These are phyloP conservation scores for Malbranchea zuffiana DNA, from an alignment of 2,329 filamentous ascomycete genomes.

Conservation along the genomic window DNA sequence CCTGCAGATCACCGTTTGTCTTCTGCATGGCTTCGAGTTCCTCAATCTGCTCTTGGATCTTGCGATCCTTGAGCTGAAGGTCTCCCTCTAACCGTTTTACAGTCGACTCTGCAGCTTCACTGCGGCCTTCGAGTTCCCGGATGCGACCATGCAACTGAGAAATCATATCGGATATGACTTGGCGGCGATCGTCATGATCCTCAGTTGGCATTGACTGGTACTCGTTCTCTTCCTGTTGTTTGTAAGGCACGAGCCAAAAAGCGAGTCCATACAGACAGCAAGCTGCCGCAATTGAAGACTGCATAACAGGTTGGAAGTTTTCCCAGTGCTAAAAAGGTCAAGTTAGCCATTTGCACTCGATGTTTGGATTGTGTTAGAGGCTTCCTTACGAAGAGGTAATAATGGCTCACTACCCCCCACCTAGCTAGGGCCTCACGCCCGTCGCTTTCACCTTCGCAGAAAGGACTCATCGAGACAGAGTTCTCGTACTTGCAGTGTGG, in stretches of 20 bases:
- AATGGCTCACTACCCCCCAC: slow-evolving; percentile 1
- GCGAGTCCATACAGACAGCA: slow-evolving; percentile 2
- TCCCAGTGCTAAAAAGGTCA: slow-evolving; percentile 8
- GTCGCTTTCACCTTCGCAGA: slow-evolving; percentile 9
- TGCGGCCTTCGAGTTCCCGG: slow-evolving; percentile 9
- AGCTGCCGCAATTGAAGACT: slow-evolving; percentile 3
- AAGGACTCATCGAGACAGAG: too few species aligned
- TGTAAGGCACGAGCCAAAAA: too few species aligned
- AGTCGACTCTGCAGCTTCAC: slow-evolving; percentile 1
- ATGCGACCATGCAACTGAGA: slow-evolving; percentile 7
- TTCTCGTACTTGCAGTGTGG: too few species aligned
- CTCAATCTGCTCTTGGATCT: slow-evolving; percentile 5
- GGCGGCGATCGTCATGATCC: slow-evolving; percentile 8
- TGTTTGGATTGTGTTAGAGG: neutral
- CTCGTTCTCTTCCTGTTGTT: neutral
- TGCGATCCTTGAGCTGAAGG: slow-evolving; percentile 2
- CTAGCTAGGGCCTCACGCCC: slow-evolving; percentile 6
- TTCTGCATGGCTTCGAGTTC: slow-evolving; percentile 3
- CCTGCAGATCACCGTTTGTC: slow-evolving; percentile 4
- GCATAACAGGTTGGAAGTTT: slow-evolving; percentile 6
- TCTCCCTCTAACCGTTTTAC: slow-evolving; percentile 2
- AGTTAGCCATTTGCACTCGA: neutral
- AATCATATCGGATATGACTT: slow-evolving; percentile 7
- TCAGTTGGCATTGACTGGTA: slow-evolving; percentile 6
- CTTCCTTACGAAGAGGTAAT: slow-evolving; percentile 8